phyloP scores from a whole-genome alignment of 176 grass and related monocot genomes.

The Aechmea fasciata region DNA sequence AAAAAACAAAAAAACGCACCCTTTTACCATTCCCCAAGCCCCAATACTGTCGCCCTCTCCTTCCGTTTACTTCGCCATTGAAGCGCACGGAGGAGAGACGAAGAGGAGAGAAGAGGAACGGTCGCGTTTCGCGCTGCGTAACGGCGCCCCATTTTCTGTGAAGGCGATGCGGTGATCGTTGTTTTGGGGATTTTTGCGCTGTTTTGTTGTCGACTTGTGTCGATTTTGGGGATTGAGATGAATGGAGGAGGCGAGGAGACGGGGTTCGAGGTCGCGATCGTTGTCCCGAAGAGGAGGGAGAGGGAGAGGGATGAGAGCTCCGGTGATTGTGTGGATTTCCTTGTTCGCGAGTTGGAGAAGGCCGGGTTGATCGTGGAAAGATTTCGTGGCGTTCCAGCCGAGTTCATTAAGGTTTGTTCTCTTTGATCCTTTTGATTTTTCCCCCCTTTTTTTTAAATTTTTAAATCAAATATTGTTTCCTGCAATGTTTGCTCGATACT shows the following conservation, averaged over 20 bases:
- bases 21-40: not conserved
- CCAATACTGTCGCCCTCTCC: not conserved
- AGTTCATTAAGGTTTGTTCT: slow-evolving; percentile 14
- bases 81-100: too few relatives aligned
- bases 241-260: slow-evolving; percentile 28
- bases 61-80: too few relatives aligned
- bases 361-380: slow-evolving; percentile 17
- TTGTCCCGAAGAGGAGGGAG: slow-evolving; percentile 8
- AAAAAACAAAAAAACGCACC: not conserved
- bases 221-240: slow-evolving; percentile 12
- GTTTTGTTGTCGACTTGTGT: too few relatives aligned
- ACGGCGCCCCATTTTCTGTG: not conserved
- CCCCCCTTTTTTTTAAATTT: not conserved
- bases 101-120: too few relatives aligned
- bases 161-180: not conserved
- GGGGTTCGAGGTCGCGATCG: slow-evolving; percentile 51
- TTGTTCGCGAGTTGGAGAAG: slow-evolving; percentile 9
- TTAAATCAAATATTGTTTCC: not conserved
- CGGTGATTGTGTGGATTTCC: slow-evolving; percentile 14
- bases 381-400: slow-evolving; percentile 8
- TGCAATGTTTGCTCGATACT: not conserved
- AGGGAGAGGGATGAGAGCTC: not conserved
- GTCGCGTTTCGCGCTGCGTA: too few relatives aligned
- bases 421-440: not conserved
- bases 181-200: not conserved